These are phyloP conservation scores for Cynara cardunculus DNA, from an alignment of 129 eudicot genomes.

Conservation along the genomic window DNA sequence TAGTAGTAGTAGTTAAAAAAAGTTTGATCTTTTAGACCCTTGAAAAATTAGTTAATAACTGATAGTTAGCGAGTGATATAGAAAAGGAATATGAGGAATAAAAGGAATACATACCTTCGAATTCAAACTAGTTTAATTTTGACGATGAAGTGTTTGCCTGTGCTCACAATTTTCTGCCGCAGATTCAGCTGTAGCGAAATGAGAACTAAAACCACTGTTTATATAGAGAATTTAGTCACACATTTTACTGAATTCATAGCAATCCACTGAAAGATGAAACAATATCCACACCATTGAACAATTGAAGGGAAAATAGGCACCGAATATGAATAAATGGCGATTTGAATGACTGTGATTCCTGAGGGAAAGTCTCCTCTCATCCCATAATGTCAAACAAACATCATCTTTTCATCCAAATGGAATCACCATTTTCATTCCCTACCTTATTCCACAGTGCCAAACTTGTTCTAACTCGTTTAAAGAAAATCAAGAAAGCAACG, in stretches of 20 bases:
- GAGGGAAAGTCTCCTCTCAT: neutral
- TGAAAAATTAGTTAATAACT: too few relatives aligned
- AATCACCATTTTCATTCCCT: too few relatives aligned
- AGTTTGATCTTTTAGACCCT: too few relatives aligned
- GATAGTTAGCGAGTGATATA: too few relatives aligned
- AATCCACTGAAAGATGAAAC: neutral
- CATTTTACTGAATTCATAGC: too few relatives aligned
- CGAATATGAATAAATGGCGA: too few relatives aligned
- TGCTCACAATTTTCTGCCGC: neutral
- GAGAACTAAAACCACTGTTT: neutral
- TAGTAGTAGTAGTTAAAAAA: too few relatives aligned
- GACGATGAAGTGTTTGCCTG: slow-evolving; percentile 5
- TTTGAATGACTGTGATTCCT: too few relatives aligned
- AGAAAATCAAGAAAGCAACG: neutral
- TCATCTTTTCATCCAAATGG: neutral
- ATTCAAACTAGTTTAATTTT: neutral
- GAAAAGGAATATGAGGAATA: neutral
- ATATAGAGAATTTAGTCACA: neutral
- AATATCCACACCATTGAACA: neutral
- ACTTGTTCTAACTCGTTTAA: neutral
- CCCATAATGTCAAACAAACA: neutral
- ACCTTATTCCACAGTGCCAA: too few relatives aligned
- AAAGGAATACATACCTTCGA: slow-evolving; percentile 10
- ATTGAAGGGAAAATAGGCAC: neutral
- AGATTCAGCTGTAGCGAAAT: neutral